These are phyloP conservation scores for Iberis pinnata DNA, from an alignment of 345 rosid genomes.

Conservation along the genomic window DNA sequence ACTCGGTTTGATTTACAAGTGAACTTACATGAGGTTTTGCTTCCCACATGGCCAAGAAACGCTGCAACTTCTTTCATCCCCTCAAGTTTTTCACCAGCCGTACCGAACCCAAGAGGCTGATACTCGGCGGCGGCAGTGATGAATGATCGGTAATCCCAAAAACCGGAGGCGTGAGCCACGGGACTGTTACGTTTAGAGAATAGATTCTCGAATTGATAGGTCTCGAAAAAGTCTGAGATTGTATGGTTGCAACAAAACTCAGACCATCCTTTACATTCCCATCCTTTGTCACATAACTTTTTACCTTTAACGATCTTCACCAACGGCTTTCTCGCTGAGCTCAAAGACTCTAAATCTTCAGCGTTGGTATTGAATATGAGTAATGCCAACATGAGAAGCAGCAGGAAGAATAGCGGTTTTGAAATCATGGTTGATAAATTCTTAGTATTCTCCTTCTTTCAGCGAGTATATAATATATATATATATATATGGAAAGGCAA, in stretches of 20 bases:
- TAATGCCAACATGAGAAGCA: slow-evolving; percentile 20
- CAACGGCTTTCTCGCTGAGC: too few species aligned
- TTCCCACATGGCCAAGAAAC: slow-evolving; percentile 77
- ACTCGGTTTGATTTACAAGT: not conserved
- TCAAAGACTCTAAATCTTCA: too few species aligned
- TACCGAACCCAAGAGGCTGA: slow-evolving; percentile 83
- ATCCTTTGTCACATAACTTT: too few species aligned
- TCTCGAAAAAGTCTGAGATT: slow-evolving; percentile 66
- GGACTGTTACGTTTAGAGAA: slow-evolving; percentile 83
- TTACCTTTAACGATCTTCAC: too few species aligned
- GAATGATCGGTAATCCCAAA: slow-evolving; percentile 91
- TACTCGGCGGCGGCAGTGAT: slow-evolving; percentile 53
- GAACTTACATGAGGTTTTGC: slow-evolving; percentile 75
- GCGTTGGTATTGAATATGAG: slow-evolving; percentile 13
- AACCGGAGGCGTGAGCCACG: slow-evolving; percentile 73
- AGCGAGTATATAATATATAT: not conserved
- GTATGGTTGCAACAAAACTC: slow-evolving; percentile 75
- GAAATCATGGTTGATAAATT: slow-evolving; percentile 30
- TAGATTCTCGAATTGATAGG: slow-evolving; percentile 73
- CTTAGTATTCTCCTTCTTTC: not conserved
- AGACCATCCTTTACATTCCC: slow-evolving; percentile 73
- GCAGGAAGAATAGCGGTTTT: slow-evolving; percentile 18
- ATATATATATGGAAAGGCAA: too few species aligned
- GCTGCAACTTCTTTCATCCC: slow-evolving; percentile 93
- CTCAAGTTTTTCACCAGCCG: slow-evolving; percentile 70